Conservation (phyloP, 2,329 filamentous ascomycete species). For the Parascedosporium putredinis region DNA sequence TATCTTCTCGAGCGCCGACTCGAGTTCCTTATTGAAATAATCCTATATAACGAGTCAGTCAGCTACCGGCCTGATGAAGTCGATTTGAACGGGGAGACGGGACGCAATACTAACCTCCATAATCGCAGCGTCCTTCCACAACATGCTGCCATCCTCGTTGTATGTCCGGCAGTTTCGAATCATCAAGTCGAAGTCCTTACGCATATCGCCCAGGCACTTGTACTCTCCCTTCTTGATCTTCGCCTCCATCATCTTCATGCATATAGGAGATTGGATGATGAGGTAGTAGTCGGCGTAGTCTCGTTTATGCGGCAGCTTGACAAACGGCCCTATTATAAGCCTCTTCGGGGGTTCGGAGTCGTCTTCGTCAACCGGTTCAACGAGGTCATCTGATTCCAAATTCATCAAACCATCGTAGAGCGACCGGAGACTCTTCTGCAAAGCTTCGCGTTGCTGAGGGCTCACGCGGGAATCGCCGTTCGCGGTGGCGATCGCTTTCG, state of each 20-base stretch:
- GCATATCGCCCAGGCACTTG: slow-evolving; percentile 66
- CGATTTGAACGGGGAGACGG: not conserved
- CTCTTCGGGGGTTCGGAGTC: slow-evolving; percentile 50
- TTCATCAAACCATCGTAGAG: slow-evolving; percentile 75
- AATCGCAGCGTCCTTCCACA: slow-evolving; percentile 84
- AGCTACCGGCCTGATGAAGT: slow-evolving; percentile 21
- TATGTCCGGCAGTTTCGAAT: slow-evolving; percentile 89
- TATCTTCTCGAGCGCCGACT: slow-evolving; percentile 42
- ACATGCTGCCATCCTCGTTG: slow-evolving; percentile 88
- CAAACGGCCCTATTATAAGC: slow-evolving; percentile 85
- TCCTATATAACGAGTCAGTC: slow-evolving; percentile 27
- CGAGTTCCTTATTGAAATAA: slow-evolving; percentile 43
- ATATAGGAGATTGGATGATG: slow-evolving; percentile 85
- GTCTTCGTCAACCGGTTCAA: slow-evolving; percentile 43
- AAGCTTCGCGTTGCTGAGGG: slow-evolving; percentile 56
- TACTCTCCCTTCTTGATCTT: slow-evolving; percentile 97
- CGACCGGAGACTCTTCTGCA: slow-evolving; percentile 69
- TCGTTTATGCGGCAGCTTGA: slow-evolving; percentile 79
- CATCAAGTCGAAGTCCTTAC: slow-evolving; percentile 71
- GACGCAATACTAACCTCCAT: slow-evolving; percentile 59
- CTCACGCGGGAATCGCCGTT: slow-evolving; percentile 35
- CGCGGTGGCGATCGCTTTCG: slow-evolving; percentile 43
- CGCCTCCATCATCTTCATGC: slow-evolving; percentile 88
- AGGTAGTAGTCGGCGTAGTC: slow-evolving; percentile 93
- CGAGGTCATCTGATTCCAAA: slow-evolving; percentile 67